phyloP scores from a whole-genome alignment of 441 rosid genomes.

The Eugenia klotzschiana region DNA sequence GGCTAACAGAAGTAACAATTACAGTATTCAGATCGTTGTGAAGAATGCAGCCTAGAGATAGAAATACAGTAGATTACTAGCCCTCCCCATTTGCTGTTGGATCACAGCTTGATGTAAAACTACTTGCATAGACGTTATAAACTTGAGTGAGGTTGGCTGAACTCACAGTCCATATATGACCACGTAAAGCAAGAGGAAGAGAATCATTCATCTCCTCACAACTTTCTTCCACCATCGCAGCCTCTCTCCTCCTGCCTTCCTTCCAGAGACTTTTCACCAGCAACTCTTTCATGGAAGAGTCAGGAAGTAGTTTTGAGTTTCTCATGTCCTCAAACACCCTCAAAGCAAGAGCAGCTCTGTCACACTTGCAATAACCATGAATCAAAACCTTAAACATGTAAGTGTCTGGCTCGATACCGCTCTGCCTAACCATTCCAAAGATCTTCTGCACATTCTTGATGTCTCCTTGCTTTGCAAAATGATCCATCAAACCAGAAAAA shows the following conservation, averaged over 20 bases:
- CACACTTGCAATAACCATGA: conserved; percentile 64
- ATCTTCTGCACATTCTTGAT: conserved; percentile 61
- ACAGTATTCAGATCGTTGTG: background rate
- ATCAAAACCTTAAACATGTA: conserved; percentile 62
- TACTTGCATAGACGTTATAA: conserved; percentile 37
- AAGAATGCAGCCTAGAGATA: background rate
- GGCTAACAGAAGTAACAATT: background rate
- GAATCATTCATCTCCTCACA: conserved; percentile 21
- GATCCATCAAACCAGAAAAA: conserved; percentile 69
- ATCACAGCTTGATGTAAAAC: conserved; percentile 11
- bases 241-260: conserved; percentile 86
- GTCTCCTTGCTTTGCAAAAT: conserved; percentile 68
- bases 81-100: background rate
- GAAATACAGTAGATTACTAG: background rate
- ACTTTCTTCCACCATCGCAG: conserved; percentile 64
- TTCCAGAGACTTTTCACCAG: conserved; percentile 83
- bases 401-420: conserved; percentile 54
- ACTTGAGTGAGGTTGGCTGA: conserved; percentile 48
- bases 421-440: conserved; percentile 57
- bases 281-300: conserved; percentile 52
- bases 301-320: conserved; percentile 43
- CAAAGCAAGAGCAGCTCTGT: conserved; percentile 66
- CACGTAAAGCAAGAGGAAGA: conserved; percentile 40
- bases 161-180: conserved; percentile 77
- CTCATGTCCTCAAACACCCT: conserved; percentile 72